Percentiles rank a stretch among this genome's conserved stretches.
phyloP scores from a whole-genome alignment of 139 green algal species.

The Coelastrella sp. region DNA sequence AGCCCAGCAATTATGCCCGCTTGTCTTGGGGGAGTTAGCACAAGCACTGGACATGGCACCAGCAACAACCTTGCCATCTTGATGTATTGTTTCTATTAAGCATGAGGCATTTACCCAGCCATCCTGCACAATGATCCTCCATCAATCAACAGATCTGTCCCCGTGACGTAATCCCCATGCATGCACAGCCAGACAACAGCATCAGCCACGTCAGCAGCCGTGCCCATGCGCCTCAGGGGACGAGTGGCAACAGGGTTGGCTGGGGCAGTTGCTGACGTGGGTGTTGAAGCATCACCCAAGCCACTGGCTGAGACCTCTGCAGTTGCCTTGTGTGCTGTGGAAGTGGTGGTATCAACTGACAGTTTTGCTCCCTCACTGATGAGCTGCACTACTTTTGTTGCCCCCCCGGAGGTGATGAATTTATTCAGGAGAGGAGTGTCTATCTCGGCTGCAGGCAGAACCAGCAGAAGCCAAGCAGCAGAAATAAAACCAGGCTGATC shows the following conservation, averaged over 20 bases:
- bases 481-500: not conserved
- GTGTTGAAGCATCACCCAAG: not conserved
- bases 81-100: not conserved
- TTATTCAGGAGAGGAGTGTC: constrained; percentile 9
- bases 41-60: not conserved
- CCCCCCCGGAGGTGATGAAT: not conserved
- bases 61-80: not conserved
- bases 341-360: too few relatives aligned
- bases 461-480: not conserved
- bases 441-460: not conserved
- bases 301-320: not conserved
- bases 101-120: not conserved
- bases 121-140: not conserved
- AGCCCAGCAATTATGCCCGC: not conserved
- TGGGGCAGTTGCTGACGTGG: not conserved
- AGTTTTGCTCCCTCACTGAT: not conserved
- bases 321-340: not conserved
- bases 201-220: constrained; percentile 8
- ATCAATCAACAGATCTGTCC: constrained; percentile 16
- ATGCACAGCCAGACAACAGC: constrained; percentile 39
- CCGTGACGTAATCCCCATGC: constrained; percentile 32
- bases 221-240: not conserved
- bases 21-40: not conserved
- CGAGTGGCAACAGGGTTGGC: not conserved
- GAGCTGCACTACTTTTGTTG: not conserved